Percentiles rank a stretch among this genome's conserved stretches.
Conservation (phyloP, 352 stramenopile genomes). For the Phytophthora crassamura region DNA sequence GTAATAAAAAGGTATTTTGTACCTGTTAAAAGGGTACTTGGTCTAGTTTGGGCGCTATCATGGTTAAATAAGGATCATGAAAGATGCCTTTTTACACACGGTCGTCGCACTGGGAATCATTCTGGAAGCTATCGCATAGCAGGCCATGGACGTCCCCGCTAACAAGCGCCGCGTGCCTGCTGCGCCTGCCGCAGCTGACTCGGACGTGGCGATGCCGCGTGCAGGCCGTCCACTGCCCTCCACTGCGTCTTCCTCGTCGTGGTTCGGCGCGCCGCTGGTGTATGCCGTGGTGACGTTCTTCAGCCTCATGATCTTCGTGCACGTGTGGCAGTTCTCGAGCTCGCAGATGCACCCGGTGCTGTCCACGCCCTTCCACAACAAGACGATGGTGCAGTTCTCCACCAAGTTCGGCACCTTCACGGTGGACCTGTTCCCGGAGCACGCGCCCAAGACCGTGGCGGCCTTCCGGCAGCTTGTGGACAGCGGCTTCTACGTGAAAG, state of each 20-base stretch:
- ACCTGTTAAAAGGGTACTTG: too few species aligned
- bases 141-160: conserved; percentile 27
- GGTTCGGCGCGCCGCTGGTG: conserved; percentile 51
- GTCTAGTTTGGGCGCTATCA: too few species aligned
- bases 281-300: conserved; percentile 60
- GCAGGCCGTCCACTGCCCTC: conserved; percentile 9
- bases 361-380: conserved; percentile 73
- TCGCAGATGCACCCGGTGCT: conserved; percentile 49
- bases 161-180: conserved; percentile 40
- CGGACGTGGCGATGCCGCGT: conserved; percentile 18
- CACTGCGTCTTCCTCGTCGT: conserved; percentile 23
- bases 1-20: too few species aligned
- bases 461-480: conserved; percentile 77
- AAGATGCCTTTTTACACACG: too few species aligned
- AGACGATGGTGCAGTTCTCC: conserved; percentile 83
- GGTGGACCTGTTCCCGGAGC: conserved; percentile 79
- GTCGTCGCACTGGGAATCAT: too few species aligned
- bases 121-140: too few species aligned
- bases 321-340: conserved; percentile 74
- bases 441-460: conserved; percentile 77
- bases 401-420: conserved; percentile 84
- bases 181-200: not conserved
- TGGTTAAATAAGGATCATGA: too few species aligned
- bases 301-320: conserved; percentile 60
- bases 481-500: conserved; percentile 67